Evolutionary conservation across 768 basidiomycete species (phyloP).

Genomic region (Cystofilobasidium macerans): DNA sequence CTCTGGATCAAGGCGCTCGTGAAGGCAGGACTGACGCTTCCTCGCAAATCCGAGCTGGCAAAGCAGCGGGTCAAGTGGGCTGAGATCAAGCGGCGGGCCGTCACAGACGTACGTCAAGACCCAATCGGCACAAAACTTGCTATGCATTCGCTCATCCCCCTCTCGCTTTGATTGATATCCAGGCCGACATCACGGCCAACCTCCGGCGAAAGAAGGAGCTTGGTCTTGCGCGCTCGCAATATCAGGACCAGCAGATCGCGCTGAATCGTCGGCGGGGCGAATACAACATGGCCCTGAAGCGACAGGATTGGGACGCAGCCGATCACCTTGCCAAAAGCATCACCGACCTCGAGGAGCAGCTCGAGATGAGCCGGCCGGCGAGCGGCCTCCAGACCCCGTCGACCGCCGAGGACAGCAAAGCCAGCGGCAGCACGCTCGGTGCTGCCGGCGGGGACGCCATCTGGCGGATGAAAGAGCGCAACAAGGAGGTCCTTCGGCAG

Average conservation of each 20-base stretch:
- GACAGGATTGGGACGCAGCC: constrained; percentile 59
- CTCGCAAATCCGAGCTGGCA: constrained; percentile 51
- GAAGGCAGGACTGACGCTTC: constrained; percentile 52
- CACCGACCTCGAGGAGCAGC: constrained; percentile 43
- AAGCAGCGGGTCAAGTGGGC: constrained; percentile 56
- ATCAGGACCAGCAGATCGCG: constrained; percentile 33
- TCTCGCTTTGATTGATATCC: constrained; percentile 23
- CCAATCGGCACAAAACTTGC: too few species aligned
- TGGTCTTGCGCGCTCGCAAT: constrained; percentile 15
- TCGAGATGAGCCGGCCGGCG: background rate
- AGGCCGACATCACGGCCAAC: constrained; percentile 78
- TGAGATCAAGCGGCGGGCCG: constrained; percentile 49
- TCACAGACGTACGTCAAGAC: constrained; percentile 62
- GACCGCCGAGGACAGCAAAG: background rate
- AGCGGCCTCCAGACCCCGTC: background rate
- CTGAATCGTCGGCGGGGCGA: constrained; percentile 55
- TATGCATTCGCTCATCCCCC: background rate
- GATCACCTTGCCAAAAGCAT: constrained; percentile 54
- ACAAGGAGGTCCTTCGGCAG: background rate
- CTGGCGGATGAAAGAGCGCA: constrained; percentile 1
- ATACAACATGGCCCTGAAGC: constrained; percentile 61
- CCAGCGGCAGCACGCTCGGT: background rate
- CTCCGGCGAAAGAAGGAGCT: constrained; percentile 49
- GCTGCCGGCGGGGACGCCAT: background rate
- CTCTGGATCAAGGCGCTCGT: constrained; percentile 46